These are phyloP conservation scores for Sordariomycetes sp. DNA, from an alignment of 2,329 filamentous ascomycete genomes.

Conservation along the genomic window DNA sequence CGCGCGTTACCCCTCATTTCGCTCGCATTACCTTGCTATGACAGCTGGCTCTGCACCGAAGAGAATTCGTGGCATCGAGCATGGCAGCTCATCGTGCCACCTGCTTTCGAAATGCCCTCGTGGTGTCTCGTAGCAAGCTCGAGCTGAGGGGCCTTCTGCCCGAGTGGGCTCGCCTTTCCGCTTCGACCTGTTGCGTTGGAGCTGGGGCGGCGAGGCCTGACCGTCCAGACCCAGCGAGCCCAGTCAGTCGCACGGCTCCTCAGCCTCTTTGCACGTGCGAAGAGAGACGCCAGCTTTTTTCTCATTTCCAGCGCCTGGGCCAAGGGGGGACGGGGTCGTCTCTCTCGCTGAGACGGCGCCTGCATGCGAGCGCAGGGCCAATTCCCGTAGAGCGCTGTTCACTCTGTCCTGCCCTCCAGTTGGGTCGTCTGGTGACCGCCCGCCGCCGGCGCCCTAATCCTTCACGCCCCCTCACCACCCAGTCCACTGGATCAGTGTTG, in stretches of 20 bases:
- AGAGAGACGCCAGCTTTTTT: neutral
- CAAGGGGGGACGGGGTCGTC: neutral
- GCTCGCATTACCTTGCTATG: neutral
- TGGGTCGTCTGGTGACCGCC: too few relatives aligned
- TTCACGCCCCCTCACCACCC: neutral
- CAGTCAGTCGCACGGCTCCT: neutral
- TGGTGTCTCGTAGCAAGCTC: neutral
- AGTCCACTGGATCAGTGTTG: slow-evolving; percentile 1
- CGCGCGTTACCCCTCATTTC: neutral
- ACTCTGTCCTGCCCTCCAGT: neutral
- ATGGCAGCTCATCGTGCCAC: neutral
- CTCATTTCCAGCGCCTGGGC: neutral
- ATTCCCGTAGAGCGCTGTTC: neutral
- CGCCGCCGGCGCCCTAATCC: neutral
- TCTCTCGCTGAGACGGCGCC: neutral
- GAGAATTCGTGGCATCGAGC: neutral
- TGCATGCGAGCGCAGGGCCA: neutral
- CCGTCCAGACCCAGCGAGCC: neutral
- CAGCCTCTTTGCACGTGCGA: neutral
- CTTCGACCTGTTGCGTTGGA: neutral
- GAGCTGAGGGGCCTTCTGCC: neutral
- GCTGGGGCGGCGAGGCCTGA: neutral
- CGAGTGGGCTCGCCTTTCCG: neutral
- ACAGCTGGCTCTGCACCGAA: neutral
- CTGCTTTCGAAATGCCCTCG: neutral